Base-by-base conservation (phyloP, 495 filamentous ascomycete species). In the Talaromyces borbonicus region DNA sequence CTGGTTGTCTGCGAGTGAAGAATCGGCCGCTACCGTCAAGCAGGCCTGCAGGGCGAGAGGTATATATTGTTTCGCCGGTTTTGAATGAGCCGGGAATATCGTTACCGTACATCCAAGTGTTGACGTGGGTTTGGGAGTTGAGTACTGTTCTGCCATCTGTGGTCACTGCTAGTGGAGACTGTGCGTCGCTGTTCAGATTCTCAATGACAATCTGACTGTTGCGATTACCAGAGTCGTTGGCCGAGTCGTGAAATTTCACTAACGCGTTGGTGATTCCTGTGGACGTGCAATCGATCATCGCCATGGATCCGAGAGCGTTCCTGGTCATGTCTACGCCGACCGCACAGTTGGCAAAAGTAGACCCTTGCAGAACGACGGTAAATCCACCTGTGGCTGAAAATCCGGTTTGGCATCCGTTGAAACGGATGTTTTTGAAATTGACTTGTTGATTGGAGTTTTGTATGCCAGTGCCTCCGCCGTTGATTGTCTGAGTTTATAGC, bases 1-100 rank as follows among this genome's bases (percentile, higher is more conserved):
- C 71, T 5, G 78, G 78, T 52, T 78, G 75, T 15, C 72, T 69
- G 52, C 62, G 72, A n/a, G 62, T 62, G 54, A 74, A 75, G 53
- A 65, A 78, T 8, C 61, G 62, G 1, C 63, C 63, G 39, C 60
- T 52, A 24, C 53, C 49, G 22, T 35, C 43, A 9, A 79, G 61
- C 11, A 65, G 49, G 0, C 54, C 53, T 2, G 68, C 62, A 5
- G 72, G 59, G 0, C 54, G 50, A 57, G 66, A 62, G 8, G 73
- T 52, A 0, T 65, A 58, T 14, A 47, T 54, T 41, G 42, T 65
- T 53, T 43, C 63, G 40, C 32, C 49, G 47, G 36, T 67, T 51
- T 60, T 57, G 38, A 65, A 72, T 7, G 27, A 29, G 8, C 57
- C 56, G 9, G 63, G 59, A 2, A 58, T 55, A 3, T 60, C 49